Percentiles rank a stretch among this genome's conserved stretches.
phyloP scores from a whole-genome alignment of 1,139 yeast genomes.

The Diutina rugosa region DNA sequence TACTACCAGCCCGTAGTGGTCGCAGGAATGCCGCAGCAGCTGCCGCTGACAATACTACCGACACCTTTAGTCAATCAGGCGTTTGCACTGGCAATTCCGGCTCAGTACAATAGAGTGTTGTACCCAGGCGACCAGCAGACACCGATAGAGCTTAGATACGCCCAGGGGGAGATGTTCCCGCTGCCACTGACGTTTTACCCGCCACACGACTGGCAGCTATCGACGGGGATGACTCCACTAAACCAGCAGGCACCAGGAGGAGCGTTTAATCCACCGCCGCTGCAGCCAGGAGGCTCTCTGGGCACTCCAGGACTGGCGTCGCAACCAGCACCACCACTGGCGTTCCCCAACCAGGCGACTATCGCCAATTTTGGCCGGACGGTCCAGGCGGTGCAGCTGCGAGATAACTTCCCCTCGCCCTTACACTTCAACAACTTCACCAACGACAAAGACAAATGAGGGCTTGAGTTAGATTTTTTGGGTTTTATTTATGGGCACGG shows the following conservation, averaged over 20 bases:
- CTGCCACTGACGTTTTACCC: conserved; percentile 40
- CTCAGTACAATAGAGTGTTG: neutral
- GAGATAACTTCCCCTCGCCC: neutral
- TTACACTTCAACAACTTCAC: neutral
- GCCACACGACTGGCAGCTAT: conserved; percentile 29
- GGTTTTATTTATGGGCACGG: no score
- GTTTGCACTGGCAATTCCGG: conserved; percentile 9
- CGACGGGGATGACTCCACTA: conserved; percentile 25
- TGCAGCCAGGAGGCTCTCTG: neutral
- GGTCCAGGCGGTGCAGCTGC: neutral
- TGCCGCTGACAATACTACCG: conserved; percentile 14
- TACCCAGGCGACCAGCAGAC: conserved; percentile 27
- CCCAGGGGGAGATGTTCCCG: conserved; percentile 39
- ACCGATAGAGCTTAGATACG: conserved; percentile 35
- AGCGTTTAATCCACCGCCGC: neutral
- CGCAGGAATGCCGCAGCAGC: conserved; percentile 7
- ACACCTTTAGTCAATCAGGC: conserved; percentile 27
- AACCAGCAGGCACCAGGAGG: neutral
- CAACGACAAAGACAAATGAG: neutral
- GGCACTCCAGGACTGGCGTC: neutral
- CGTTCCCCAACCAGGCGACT: neutral
- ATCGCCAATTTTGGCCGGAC: neutral
- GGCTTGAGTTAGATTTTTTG: no score
- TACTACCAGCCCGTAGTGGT: conserved; percentile 5
- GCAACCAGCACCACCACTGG: neutral